phyloP scores from a whole-genome alignment of 2,329 filamentous ascomycete species.

The Phoma herbarum region DNA sequence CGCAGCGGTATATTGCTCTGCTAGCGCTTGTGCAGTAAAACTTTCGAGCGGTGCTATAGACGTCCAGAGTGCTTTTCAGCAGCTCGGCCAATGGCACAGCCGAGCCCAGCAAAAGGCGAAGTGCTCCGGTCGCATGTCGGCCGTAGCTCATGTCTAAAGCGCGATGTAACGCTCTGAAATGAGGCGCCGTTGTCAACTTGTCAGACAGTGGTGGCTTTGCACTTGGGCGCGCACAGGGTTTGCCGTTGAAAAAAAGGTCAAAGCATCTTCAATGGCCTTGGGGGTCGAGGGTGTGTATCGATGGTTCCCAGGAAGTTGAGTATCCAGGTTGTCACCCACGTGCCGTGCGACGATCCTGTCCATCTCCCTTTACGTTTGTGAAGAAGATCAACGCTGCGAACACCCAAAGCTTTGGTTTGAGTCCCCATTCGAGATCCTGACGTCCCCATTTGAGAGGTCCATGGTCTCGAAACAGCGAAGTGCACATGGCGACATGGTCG shows the following conservation, averaged over 20 bases:
- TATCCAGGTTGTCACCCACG: constrained; percentile 18
- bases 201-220: constrained; percentile 23
- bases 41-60: constrained; percentile 9
- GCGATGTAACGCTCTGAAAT: constrained; percentile 34
- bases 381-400: constrained; percentile 23
- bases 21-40: constrained; percentile 18
- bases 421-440: constrained; percentile 17
- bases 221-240: constrained; percentile 20
- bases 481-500: constrained; percentile 23
- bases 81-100: constrained; percentile 24
- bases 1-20: constrained; percentile 18
- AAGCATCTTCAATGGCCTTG: neutral
- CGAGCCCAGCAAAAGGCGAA: constrained; percentile 7
- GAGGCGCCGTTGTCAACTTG: constrained; percentile 29
- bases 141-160: constrained; percentile 16
- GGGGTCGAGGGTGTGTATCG: constrained; percentile 9
- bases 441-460: constrained; percentile 22
- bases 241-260: constrained; percentile 20
- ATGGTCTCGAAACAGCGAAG: constrained; percentile 22
- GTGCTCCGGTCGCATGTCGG: constrained; percentile 15
- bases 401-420: constrained; percentile 15
- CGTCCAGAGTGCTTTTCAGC: constrained; percentile 21
- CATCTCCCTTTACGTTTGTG: constrained; percentile 18
- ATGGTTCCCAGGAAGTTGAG: constrained; percentile 10
- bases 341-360: constrained; percentile 19